Evolutionary conservation across 73 alveolate genomes (phyloP).

Genomic region (Paramecium octaurelia): DNA sequence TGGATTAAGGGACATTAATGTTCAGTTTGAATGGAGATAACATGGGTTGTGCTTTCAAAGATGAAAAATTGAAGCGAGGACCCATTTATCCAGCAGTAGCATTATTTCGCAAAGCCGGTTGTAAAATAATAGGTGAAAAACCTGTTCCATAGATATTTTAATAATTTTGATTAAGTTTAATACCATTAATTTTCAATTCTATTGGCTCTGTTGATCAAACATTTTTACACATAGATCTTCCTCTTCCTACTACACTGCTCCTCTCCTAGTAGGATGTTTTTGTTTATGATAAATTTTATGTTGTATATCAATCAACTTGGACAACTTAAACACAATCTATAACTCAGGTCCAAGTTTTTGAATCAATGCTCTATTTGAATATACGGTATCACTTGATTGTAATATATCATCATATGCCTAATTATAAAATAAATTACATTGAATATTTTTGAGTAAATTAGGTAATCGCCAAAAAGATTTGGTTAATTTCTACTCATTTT

Average conservation of each 20-base stretch:
- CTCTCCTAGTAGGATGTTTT: background rate
- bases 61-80: constrained; percentile 71
- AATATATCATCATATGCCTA: background rate
- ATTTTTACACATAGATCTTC: background rate
- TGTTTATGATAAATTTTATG: background rate
- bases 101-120: constrained; percentile 76
- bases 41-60: constrained; percentile 77
- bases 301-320: background rate
- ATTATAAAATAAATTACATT: background rate
- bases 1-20: constrained; percentile 73
- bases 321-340: background rate
- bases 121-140: constrained; percentile 67
- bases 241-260: background rate
- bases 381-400: background rate
- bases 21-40: constrained; percentile 81
- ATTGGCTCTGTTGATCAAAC: background rate
- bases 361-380: background rate
- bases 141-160: constrained; percentile 60
- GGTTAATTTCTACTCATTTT: background rate
- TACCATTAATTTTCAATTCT: background rate
- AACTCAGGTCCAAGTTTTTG: constrained; percentile 9
- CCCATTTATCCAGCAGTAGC: constrained; percentile 85
- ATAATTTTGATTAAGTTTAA: background rate
- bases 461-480: background rate
- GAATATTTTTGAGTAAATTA: background rate